phyloP scores from a whole-genome alignment of 176 grass and related monocot genomes.

The Aegilops umbellulata region DNA sequence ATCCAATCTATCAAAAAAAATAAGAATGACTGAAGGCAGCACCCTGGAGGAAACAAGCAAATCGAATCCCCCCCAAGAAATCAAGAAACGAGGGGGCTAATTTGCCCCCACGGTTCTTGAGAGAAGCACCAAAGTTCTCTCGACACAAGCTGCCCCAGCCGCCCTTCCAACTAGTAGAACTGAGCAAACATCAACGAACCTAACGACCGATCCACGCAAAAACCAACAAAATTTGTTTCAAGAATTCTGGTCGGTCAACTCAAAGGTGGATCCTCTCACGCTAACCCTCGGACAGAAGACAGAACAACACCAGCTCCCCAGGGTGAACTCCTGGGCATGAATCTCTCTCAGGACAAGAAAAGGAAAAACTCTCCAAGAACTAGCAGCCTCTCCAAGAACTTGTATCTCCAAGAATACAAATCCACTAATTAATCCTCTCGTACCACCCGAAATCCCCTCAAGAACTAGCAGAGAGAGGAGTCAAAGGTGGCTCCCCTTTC shows the following conservation, averaged over 20 bases:
- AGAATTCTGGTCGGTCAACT: not conserved
- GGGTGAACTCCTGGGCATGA: not conserved
- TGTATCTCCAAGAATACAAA: slow-evolving; percentile 20
- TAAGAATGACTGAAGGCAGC: slow-evolving; percentile 27
- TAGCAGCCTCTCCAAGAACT: not conserved
- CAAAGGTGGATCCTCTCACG: slow-evolving; percentile 13
- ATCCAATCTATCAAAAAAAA: not conserved
- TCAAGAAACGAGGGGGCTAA: not conserved
- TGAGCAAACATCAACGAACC: not conserved
- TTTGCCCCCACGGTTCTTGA: not conserved
- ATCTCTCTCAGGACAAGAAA: slow-evolving; percentile 8
- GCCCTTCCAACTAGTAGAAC: not conserved
- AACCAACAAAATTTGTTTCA: not conserved
- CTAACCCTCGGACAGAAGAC: slow-evolving; percentile 1
- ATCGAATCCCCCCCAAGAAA: slow-evolving; percentile 17
- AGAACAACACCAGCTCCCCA: not conserved
- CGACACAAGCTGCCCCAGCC: not conserved
- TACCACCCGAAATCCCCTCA: not conserved
- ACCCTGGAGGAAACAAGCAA: not conserved
- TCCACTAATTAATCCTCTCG: not conserved
- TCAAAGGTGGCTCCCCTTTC: not conserved
- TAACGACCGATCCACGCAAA: not conserved
- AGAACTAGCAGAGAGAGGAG: not conserved
- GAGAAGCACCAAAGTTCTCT: not conserved
- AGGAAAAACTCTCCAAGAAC: not conserved